Conservation (phyloP, 495 filamentous ascomycete genomes). For the Trichodelitschia bisporula region DNA sequence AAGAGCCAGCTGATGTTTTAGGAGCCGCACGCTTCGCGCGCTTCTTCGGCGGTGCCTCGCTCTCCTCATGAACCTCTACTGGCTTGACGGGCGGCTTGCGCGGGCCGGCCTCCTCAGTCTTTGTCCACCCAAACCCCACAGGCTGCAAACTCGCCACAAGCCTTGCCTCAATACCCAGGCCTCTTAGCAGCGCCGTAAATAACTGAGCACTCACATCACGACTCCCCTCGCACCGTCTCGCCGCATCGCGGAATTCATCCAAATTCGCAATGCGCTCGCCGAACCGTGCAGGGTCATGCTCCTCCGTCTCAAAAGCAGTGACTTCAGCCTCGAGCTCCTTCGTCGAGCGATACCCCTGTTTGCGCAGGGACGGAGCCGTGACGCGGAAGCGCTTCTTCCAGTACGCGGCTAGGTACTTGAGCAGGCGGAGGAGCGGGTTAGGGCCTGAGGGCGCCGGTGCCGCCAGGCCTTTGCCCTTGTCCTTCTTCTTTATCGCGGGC, state of each 20-base stretch:
- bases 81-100: slow-evolving; percentile 13
- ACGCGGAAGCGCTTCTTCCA: slow-evolving; percentile 74
- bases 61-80: neutral
- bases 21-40: neutral
- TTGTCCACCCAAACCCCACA: slow-evolving; percentile 76
- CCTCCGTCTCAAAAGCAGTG: slow-evolving; percentile 34
- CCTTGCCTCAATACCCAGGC: slow-evolving; percentile 52
- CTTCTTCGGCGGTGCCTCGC: neutral
- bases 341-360: slow-evolving; percentile 62
- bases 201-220: slow-evolving; percentile 75
- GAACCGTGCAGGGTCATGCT: slow-evolving; percentile 32
- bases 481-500: slow-evolving; percentile 14
- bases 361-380: slow-evolving; percentile 58
- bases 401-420: slow-evolving; percentile 51
- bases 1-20: too few species aligned
- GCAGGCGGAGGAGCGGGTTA: slow-evolving; percentile 55
- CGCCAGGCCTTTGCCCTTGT: slow-evolving; percentile 2
- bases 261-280: slow-evolving; percentile 47
- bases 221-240: slow-evolving; percentile 53
- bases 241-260: slow-evolving; percentile 36
- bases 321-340: slow-evolving; percentile 40
- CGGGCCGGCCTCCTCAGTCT: slow-evolving; percentile 39
- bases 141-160: slow-evolving; percentile 71
- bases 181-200: slow-evolving; percentile 73
- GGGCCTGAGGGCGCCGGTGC: slow-evolving; percentile 37